These are phyloP conservation scores for Rhynchosporium graminicola DNA, from an alignment of 2,329 filamentous ascomycete genomes.

Conservation along the genomic window DNA sequence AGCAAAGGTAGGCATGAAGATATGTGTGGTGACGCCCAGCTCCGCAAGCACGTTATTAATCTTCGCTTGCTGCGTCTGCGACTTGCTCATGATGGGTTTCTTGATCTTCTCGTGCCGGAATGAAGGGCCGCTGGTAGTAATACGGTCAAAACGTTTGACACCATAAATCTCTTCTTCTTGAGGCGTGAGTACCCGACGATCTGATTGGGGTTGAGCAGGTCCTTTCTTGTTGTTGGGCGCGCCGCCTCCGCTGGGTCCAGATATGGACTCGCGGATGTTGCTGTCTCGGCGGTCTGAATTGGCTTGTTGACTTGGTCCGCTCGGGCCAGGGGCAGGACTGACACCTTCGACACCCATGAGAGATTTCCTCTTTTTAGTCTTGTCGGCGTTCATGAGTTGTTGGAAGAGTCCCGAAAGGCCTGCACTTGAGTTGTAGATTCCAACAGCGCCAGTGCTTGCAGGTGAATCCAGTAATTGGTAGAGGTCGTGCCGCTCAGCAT, in stretches of 20 bases:
- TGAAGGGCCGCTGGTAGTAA: conserved; percentile 75
- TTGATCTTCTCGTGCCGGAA: conserved; percentile 85
- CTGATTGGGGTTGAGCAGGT: conserved; percentile 42
- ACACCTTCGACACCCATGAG: conserved; percentile 62
- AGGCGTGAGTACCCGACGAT: conserved; percentile 70
- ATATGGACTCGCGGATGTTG: conserved; percentile 39
- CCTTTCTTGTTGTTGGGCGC: conserved; percentile 41
- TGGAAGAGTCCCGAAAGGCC: conserved; percentile 80
- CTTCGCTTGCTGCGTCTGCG: conserved; percentile 71
- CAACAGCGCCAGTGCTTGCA: conserved; percentile 66
- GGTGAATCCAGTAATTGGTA: conserved; percentile 87
- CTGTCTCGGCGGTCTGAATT: conserved; percentile 43
- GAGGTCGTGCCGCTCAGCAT: conserved; percentile 83
- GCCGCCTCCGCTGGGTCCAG: conserved; percentile 38
- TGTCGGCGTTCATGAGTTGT: conserved; percentile 79
- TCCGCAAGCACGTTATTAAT: conserved; percentile 73
- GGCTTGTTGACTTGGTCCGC: conserved; percentile 39
- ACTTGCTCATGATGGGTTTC: conserved; percentile 77
- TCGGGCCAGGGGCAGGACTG: conserved; percentile 44
- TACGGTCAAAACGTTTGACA: conserved; percentile 80
- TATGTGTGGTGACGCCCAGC: conserved; percentile 67
- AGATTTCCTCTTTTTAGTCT: conserved; percentile 83
- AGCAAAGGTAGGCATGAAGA: conserved; percentile 72
- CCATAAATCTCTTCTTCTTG: conserved; percentile 81
- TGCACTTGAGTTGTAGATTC: conserved; percentile 76